Evolutionary conservation across 768 basidiomycete species (phyloP), one percentile per base, ranked within the genome.

Genomic region (Suillus cothurnatus): DNA sequence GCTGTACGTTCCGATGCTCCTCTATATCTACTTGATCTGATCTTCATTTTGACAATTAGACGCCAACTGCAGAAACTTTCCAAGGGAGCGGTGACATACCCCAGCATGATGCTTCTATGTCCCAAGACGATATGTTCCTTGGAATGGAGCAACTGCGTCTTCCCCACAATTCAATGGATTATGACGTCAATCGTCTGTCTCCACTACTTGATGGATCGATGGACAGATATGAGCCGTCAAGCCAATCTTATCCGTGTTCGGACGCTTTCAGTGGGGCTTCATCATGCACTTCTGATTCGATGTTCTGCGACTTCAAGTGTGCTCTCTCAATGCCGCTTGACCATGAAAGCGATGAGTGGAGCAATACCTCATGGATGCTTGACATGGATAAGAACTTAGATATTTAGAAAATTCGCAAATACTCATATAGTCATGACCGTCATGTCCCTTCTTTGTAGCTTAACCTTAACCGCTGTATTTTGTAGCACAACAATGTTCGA

Each of bases 41-140:
- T 34, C 7, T 31, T 41, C 32, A 12, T 36, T 38, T 38, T 47
- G 21, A 21, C 31, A 63, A 62, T 23, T 65, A 81, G 79, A 69
- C 72, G 14, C 73, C 76, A 2, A 72, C 71, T 53, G 65, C 65
- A 38, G 55, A 70, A 31, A 72, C 63, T 53, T 72, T 78, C 41
- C 60, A 62, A 23, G 45, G 61, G 34, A 47, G 34, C 49, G 15
- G 63, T 28, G 23, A 36, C 32, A 60, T 61, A 60, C 58, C 34
- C 4, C n/a, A 19, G 36, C 36, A 41, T 17, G 34, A 62, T 17
- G 39, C 50, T 49, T 26, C 17, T 34, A 45, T 64, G 61, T 41
- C 34, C 28, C 45, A 58, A 39, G 26, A 52, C 38, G 31, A 23
- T n/a, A 12, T 65, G 36, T 58, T 28, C 32, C 36, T 62, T 36